Conservation (phyloP, 768 basidiomycete species). For the Leccinum subgranulosum region DNA sequence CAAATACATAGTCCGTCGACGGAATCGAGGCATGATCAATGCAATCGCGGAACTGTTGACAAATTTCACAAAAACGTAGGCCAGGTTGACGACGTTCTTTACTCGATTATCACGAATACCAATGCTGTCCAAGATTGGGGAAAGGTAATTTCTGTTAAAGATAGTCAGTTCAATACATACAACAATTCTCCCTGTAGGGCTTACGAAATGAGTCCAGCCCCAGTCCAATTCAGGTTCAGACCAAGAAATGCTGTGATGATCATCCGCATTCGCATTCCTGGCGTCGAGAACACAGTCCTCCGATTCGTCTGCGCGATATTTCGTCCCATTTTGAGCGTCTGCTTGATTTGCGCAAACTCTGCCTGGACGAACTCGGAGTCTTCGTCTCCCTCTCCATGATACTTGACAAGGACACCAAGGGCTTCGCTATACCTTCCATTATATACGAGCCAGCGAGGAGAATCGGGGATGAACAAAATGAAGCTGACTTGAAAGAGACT, state of each 20-base stretch:
- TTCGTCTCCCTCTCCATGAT: background rate
- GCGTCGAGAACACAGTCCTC: background rate
- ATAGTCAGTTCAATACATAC: background rate
- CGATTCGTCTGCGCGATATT: background rate
- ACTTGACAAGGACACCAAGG: background rate
- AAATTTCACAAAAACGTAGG: background rate
- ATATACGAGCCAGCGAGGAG: background rate
- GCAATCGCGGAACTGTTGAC: background rate
- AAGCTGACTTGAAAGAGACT: background rate
- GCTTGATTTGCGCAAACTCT: background rate
- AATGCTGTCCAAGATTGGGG: background rate
- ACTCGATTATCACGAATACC: background rate
- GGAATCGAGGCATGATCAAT: background rate
- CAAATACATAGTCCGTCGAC: background rate
- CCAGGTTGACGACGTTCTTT: background rate
- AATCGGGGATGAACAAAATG: background rate
- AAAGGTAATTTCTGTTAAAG: background rate
- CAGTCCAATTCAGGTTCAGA: background rate
- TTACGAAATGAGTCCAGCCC: background rate
- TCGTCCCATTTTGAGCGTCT: background rate
- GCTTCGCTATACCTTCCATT: background rate
- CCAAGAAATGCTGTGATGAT: background rate
- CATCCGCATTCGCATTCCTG: background rate
- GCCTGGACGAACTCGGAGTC: background rate
- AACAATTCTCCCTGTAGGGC: no score